phyloP scores from a whole-genome alignment of 345 rosid species.

The Corymbia maculata region DNA sequence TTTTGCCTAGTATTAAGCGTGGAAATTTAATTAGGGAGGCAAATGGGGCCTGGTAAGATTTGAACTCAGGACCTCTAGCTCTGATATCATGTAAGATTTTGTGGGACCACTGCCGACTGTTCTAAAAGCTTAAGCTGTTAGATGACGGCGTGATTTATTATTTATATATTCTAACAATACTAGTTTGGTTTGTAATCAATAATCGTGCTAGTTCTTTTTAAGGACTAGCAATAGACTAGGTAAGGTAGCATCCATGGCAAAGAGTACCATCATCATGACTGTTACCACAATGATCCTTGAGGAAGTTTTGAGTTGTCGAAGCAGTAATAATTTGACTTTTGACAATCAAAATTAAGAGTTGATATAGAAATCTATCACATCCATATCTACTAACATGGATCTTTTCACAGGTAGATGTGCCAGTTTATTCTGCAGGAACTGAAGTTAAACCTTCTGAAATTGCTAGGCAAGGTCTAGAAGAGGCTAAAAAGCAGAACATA shows the following conservation, averaged over 20 bases:
- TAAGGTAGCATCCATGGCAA: neutral
- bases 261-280: neutral
- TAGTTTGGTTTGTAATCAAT: neutral
- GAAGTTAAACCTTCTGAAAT: slow-evolving; percentile 82
- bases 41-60: too few species aligned
- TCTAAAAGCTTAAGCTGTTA: too few species aligned
- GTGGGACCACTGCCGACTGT: too few species aligned
- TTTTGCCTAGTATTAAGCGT: too few species aligned
- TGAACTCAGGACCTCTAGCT: too few species aligned
- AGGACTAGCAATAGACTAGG: neutral
- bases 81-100: too few species aligned
- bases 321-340: neutral
- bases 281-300: neutral
- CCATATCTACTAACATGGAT: slow-evolving; percentile 13
- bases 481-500: slow-evolving; percentile 72
- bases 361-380: neutral
- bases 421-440: slow-evolving; percentile 84
- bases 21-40: too few species aligned
- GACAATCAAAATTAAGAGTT: neutral
- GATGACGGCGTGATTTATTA: too few species aligned
- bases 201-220: neutral
- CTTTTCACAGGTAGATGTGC: slow-evolving; percentile 76
- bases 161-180: too few species aligned
- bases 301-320: neutral
- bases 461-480: slow-evolving; percentile 78